Evolutionary conservation across 306 rosid species (phyloP), one percentile per base, ranked within the genome.

Genomic region (Phaseolus lunatus): DNA sequence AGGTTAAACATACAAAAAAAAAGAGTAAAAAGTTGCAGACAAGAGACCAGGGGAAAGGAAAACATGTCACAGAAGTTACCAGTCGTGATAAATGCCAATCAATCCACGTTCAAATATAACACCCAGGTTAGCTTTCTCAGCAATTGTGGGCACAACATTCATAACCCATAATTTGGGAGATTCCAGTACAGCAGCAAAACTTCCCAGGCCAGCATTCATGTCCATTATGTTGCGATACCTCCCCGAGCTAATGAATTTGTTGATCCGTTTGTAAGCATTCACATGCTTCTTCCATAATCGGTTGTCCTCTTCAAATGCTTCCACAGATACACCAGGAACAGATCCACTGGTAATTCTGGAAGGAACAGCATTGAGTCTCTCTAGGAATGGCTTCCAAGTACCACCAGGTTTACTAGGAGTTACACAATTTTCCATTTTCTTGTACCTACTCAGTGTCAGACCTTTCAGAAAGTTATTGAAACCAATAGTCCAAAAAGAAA

Each of bases 201-300:
- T 79, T 86, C 97, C 97, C 48, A 92, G 85, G 75, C 96, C 96
- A 23, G 97, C 97, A 80, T 87, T 90, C 97, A 92, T 92, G 85
- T 92, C 96, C 91, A 92, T 86, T 71, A 92, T 70, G 62, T 92
- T 92, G 63, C 88, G 91, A 65, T 90, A 90, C 74, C 96, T 88
- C 69, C 92, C 91, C 0, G 96, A 81, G 56, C 80, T 84, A 24
- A 92, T 22, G 59, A 92, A 77, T 83, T 88, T 92, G 84, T 92
- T 89, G 58, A 86, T 77, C 73, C 89, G 85, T 82, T 76, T 92
- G 81, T 92, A 92, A 39, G 97, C 93, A 78, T 82, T 92, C 78
- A 88, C 89, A 65, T 92, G 97, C 83, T 92, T 92, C 90, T 85
- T 88, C 97, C 97, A 92, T 18, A 76, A 63, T 57, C 83, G 84